Conservation (phyloP, 2,329 filamentous ascomycete species). For the Bipolaris oryzae region DNA sequence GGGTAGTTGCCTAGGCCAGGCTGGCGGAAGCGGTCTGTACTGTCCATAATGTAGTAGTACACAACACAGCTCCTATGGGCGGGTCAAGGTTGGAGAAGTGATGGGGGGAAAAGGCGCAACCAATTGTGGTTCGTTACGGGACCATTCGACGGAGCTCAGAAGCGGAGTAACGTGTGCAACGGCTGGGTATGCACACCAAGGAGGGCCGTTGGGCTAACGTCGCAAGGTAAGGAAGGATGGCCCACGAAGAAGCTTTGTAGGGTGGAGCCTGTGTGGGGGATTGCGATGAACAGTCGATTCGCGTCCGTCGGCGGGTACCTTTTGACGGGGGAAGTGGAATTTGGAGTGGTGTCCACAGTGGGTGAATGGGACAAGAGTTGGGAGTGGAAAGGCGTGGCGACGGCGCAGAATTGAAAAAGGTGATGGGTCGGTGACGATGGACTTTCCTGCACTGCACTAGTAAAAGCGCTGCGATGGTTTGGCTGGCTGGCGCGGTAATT, state of each 20-base stretch:
- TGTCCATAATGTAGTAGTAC: constrained; percentile 42
- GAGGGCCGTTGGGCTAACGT: constrained; percentile 34
- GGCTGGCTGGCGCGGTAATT: constrained; percentile 40
- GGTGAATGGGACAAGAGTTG: constrained; percentile 17
- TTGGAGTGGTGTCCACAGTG: constrained; percentile 24
- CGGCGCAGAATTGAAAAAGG: constrained; percentile 25
- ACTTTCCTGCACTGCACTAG: constrained; percentile 21
- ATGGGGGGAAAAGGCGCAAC: constrained; percentile 37
- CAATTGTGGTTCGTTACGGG: constrained; percentile 36
- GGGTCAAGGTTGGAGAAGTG: constrained; percentile 20
- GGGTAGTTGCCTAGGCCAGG: constrained; percentile 43
- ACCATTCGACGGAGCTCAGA: constrained; percentile 41
- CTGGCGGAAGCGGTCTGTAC: constrained; percentile 44
- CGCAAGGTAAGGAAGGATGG: constrained; percentile 35
- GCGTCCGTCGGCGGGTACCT: constrained; percentile 33
- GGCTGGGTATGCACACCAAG: constrained; percentile 29
- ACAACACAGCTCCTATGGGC: neutral
- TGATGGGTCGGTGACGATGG: constrained; percentile 21
- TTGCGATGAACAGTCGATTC: constrained; percentile 29
- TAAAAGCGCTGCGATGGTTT: constrained; percentile 28
- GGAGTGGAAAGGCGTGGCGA: constrained; percentile 18
- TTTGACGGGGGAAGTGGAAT: constrained; percentile 23
- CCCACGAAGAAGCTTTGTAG: constrained; percentile 38
- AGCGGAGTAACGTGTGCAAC: constrained; percentile 32
- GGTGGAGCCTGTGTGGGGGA: constrained; percentile 47